Evolutionary conservation across 768 basidiomycete genomes (phyloP).

Genomic region (Hygrocybe coccinea): DNA sequence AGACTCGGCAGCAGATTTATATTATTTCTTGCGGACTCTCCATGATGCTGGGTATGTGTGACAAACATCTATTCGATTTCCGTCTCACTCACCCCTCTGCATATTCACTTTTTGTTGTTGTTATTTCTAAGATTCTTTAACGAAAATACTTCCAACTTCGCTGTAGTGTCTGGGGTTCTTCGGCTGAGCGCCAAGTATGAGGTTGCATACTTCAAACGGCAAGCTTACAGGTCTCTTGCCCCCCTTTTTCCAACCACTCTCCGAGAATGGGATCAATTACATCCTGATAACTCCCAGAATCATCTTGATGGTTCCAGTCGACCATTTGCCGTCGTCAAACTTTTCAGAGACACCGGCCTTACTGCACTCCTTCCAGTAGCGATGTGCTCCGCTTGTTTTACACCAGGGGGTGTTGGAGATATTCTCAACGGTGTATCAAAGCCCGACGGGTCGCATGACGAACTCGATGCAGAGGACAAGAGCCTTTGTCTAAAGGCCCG

Average conservation of each 20-base stretch:
- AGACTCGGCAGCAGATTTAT: constrained; percentile 6
- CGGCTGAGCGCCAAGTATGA: constrained; percentile 10
- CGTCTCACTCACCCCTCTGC: neutral
- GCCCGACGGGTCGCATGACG: neutral
- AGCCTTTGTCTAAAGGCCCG: neutral
- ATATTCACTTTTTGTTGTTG: neutral
- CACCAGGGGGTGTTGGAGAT: neutral
- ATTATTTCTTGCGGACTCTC: constrained; percentile 9
- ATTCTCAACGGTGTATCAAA: neutral
- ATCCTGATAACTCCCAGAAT: neutral
- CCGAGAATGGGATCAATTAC: neutral
- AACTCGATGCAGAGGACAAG: neutral
- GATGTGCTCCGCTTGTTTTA: neutral
- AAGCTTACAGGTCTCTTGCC: constrained; percentile 1
- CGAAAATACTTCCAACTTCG: neutral
- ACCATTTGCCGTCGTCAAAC: neutral
- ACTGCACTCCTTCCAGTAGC: neutral
- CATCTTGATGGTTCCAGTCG: neutral
- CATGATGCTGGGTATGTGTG: constrained; percentile 8
- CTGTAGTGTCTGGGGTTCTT: constrained; percentile 2
- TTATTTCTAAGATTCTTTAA: too few species aligned
- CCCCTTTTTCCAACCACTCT: constrained; percentile 2
- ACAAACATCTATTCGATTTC: too few species aligned
- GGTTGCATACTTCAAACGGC: constrained; percentile 1
- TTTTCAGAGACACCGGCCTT: neutral